These are phyloP conservation scores for Fomitopsis pulvina DNA, from an alignment of 768 basidiomycete genomes.

Conservation along the genomic window DNA sequence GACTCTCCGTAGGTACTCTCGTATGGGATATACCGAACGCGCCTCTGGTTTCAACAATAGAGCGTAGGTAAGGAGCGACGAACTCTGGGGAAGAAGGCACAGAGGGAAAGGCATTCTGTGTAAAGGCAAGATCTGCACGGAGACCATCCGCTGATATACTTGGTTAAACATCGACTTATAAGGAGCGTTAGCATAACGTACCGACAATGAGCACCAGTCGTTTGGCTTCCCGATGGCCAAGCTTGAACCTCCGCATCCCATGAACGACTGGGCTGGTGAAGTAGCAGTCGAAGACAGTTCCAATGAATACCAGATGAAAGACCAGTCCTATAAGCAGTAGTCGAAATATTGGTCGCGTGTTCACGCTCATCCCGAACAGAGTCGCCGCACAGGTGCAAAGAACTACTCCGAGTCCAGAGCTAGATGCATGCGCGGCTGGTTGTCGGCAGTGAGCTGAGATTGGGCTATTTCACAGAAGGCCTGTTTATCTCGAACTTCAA, in stretches of 20 bases:
- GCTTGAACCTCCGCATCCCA: conserved; percentile 59
- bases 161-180: too few species aligned
- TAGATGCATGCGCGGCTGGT: too few species aligned
- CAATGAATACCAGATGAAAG: conserved; percentile 70
- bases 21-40: conserved; percentile 85
- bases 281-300: conserved; percentile 80
- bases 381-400: too few species aligned
- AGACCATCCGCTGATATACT: conserved; percentile 66
- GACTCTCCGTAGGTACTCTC: conserved; percentile 79
- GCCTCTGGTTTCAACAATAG: conserved; percentile 58
- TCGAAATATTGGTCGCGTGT: conserved; percentile 16
- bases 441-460: too few species aligned
- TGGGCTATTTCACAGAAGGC: too few species aligned
- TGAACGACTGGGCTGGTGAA: conserved; percentile 79
- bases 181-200: conserved; percentile 30
- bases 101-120: conserved; percentile 49
- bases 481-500: too few species aligned
- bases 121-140: conserved; percentile 74
- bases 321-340: conserved; percentile 62
- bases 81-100: conserved; percentile 46
- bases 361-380: too few species aligned
- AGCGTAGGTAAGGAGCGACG: conserved; percentile 70
- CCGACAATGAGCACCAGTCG: conserved; percentile 79
- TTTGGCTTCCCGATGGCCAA: conserved; percentile 47
- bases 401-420: too few species aligned